Percentiles rank a stretch among this genome's conserved stretches.
phyloP scores from a whole-genome alignment of 345 rosid genomes.

The Salix dunnii region DNA sequence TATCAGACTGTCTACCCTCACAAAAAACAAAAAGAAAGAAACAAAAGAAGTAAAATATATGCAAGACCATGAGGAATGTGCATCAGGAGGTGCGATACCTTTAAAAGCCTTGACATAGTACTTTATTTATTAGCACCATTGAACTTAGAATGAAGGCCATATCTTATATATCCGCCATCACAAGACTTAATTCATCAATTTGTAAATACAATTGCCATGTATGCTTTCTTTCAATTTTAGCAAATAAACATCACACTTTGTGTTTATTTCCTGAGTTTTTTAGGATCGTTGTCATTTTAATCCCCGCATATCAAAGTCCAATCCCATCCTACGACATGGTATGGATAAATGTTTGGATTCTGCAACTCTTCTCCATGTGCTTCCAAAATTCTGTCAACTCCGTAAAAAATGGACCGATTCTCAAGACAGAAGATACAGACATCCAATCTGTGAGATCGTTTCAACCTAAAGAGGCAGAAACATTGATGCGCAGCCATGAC shows the following conservation, averaged over 20 bases:
- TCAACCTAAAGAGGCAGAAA: neutral
- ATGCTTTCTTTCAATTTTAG: neutral
- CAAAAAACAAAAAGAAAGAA: neutral
- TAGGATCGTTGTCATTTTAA: neutral
- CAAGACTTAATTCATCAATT: neutral
- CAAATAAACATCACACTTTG: neutral
- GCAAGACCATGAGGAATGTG: neutral
- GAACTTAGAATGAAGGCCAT: neutral
- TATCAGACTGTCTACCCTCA: neutral
- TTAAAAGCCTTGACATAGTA: neutral
- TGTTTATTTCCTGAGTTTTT: neutral
- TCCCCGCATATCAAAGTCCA: neutral
- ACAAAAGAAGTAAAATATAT: neutral
- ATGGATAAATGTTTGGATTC: neutral
- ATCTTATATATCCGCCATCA: neutral
- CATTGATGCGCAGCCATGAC: neutral
- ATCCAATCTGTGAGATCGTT: neutral
- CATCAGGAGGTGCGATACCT: neutral
- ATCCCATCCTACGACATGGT: neutral
- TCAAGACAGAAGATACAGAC: neutral
- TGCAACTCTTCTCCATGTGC: neutral
- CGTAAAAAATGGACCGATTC: neutral
- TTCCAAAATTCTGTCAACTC: neutral
- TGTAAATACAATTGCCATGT: neutral
- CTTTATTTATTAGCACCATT: neutral